These are phyloP conservation scores for Corylus avellana DNA, from an alignment of 306 rosid genomes.

Conservation along the genomic window DNA sequence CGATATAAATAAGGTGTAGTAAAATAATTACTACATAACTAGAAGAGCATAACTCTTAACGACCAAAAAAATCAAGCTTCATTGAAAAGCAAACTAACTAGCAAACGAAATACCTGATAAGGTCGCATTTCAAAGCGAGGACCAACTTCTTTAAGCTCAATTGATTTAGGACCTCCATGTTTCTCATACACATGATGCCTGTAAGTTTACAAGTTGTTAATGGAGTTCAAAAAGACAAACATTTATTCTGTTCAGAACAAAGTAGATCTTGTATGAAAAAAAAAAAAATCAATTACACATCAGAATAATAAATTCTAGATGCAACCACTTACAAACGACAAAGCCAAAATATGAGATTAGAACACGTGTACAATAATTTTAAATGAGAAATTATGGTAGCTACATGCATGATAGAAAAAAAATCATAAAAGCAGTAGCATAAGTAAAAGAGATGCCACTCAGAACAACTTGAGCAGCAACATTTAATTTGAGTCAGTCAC, in stretches of 20 bases:
- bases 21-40: background rate
- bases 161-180: conserved; percentile 74
- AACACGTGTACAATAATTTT: background rate
- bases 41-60: conserved; percentile 14
- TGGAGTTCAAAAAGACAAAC: conserved; percentile 1
- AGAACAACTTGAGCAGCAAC: background rate
- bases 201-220: conserved; percentile 18
- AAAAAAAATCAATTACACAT: too few relatives aligned
- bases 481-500: background rate
- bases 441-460: background rate
- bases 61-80: background rate
- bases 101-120: conserved; percentile 56
- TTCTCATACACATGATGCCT: conserved; percentile 90
- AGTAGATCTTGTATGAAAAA: background rate
- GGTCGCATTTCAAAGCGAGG: conserved; percentile 86
- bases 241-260: background rate
- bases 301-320: background rate
- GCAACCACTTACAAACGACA: background rate
- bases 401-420: background rate
- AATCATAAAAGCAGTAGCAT: background rate
- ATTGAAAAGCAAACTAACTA: conserved; percentile 17
- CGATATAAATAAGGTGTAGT: background rate
- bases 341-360: background rate
- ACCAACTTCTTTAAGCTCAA: conserved; percentile 88
- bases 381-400: background rate